Evolutionary conservation across 2,329 filamentous ascomycete species (phyloP).

Genomic region (Fusarium guadeloupense): DNA sequence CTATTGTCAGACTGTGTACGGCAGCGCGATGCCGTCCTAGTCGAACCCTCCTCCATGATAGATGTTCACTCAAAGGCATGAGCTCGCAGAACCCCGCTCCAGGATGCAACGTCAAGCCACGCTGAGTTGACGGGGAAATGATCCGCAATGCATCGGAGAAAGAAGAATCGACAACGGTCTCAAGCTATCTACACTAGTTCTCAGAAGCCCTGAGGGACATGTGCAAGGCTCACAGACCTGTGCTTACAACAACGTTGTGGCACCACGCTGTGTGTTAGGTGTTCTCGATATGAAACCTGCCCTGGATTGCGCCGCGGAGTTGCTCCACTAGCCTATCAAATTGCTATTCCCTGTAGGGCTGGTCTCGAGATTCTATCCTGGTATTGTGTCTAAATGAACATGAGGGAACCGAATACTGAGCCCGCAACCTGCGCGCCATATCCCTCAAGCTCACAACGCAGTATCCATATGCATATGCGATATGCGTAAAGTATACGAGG

Average conservation of each 20-base stretch:
- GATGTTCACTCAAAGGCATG: background rate
- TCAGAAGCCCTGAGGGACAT: background rate
- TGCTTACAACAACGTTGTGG: constrained; percentile 8
- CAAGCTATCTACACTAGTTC: background rate
- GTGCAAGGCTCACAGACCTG: background rate
- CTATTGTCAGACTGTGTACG: background rate
- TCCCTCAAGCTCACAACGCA: background rate
- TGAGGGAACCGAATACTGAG: background rate
- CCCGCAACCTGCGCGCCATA: background rate
- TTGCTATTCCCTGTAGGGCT: constrained; percentile 16
- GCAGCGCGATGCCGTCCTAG: constrained; percentile 14
- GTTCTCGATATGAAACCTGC: constrained; percentile 14
- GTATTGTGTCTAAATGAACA: background rate
- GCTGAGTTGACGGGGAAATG: constrained; percentile 27
- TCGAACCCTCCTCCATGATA: constrained; percentile 12
- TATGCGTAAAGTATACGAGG: background rate
- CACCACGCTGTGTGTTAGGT: constrained; percentile 25
- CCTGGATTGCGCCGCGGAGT: constrained; percentile 6
- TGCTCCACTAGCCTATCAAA: constrained; percentile 1
- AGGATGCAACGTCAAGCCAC: constrained; percentile 29
- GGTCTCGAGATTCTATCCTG: background rate
- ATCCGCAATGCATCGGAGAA: constrained; percentile 32
- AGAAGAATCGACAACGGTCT: constrained; percentile 11
- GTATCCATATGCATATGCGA: too few relatives aligned
- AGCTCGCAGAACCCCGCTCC: constrained; percentile 30